Evolutionary conservation across 1,139 yeast species (phyloP).

Genomic region (Trichomonascaceae sp.): DNA sequence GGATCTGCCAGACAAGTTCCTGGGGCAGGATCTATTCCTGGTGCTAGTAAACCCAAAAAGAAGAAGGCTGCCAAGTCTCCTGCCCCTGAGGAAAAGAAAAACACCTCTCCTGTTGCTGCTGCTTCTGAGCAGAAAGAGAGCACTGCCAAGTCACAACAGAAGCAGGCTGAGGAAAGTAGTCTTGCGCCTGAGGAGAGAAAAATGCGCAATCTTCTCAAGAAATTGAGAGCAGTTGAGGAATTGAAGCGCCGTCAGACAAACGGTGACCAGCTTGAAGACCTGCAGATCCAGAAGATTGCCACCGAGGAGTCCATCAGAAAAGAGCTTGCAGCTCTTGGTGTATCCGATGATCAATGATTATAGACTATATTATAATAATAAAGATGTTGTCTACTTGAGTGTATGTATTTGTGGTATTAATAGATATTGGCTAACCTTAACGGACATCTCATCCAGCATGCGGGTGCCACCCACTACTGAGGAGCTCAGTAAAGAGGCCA

Average conservation of each 20-base stretch:
- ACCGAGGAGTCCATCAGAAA: constrained; percentile 71
- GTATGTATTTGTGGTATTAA: too few relatives aligned
- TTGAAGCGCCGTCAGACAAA: constrained; percentile 73
- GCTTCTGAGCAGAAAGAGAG: constrained; percentile 9
- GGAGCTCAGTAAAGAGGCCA: constrained; percentile 31
- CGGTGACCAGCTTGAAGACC: constrained; percentile 82
- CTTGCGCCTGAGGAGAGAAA: constrained; percentile 67
- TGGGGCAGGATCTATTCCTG: constrained; percentile 24
- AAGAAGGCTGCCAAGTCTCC: constrained; percentile 50
- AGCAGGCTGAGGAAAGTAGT: constrained; percentile 13
- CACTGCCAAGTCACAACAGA: constrained; percentile 17
- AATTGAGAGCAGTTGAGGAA: constrained; percentile 84
- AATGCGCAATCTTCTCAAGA: constrained; percentile 78
- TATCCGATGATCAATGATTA: too few relatives aligned
- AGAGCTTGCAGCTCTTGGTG: constrained; percentile 65
- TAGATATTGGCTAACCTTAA: not conserved
- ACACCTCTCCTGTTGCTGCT: constrained; percentile 7
- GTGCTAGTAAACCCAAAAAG: constrained; percentile 65
- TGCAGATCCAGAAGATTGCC: constrained; percentile 79
- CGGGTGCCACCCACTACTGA: constrained; percentile 13
- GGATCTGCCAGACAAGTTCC: constrained; percentile 16
- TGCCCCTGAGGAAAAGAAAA: constrained; percentile 21
- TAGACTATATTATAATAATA: too few relatives aligned
- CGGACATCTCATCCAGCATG: not conserved
- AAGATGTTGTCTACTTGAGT: too few relatives aligned